phyloP scores from a whole-genome alignment of 179 eudicot species.

The Carnegiea gigantea region DNA sequence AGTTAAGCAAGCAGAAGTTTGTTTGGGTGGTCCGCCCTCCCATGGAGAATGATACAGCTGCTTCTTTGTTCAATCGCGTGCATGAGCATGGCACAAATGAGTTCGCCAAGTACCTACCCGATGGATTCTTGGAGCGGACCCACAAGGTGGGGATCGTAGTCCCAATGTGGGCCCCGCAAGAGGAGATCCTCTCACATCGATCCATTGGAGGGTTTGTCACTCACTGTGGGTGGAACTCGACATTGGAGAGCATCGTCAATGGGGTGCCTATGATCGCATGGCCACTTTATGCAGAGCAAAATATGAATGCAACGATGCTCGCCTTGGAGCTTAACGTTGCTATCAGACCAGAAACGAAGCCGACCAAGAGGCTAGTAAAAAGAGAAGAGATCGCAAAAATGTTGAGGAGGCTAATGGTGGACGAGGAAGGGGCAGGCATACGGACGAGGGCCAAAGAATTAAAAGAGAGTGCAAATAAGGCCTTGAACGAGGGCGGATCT shows the following conservation, averaged over 20 bases:
- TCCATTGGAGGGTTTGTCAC: conserved; percentile 28
- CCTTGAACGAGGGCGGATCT: conserved; percentile 25
- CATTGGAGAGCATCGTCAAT: conserved; percentile 19
- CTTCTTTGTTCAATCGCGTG: neutral
- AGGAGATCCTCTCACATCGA: conserved; percentile 24
- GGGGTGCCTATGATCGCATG: conserved; percentile 32
- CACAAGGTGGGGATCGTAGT: conserved; percentile 21
- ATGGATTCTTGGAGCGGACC: conserved; percentile 27
- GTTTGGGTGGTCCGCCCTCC: conserved; percentile 38
- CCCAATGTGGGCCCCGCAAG: conserved; percentile 35
- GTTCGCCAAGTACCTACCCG: conserved; percentile 15
- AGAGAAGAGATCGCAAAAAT: conserved; percentile 26
- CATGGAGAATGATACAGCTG: conserved; percentile 5
- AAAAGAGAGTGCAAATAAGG: conserved; percentile 19
- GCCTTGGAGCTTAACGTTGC: conserved; percentile 12
- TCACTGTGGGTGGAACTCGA: conserved; percentile 37
- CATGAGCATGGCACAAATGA: neutral
- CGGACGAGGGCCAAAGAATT: conserved; percentile 22
- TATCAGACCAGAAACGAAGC: neutral
- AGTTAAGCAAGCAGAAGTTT: conserved; percentile 33
- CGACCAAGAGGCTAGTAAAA: conserved; percentile 16
- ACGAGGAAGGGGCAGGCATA: conserved; percentile 17
- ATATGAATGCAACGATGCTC: conserved; percentile 24
- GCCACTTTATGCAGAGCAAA: conserved; percentile 32
- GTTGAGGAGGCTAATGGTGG: conserved; percentile 26